Percentiles rank a stretch among this genome's conserved stretches.
phyloP scores from a whole-genome alignment of 495 filamentous ascomycete species.

The Talaromyces adpressus region DNA sequence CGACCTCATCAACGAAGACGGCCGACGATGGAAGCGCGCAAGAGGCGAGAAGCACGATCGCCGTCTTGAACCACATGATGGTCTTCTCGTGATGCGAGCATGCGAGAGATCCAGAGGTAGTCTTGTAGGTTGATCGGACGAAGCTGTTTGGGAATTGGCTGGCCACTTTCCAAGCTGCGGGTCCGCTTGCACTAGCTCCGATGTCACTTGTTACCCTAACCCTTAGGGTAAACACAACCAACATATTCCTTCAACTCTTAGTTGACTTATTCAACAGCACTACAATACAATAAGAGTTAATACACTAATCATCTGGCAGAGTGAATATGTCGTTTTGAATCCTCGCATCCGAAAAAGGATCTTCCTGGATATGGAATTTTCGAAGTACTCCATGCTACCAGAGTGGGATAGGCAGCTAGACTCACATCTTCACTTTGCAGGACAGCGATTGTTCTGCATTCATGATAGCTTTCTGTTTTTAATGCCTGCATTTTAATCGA shows the following conservation, averaged over 20 bases:
- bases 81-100: constrained; percentile 21
- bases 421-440: neutral
- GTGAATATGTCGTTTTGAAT: neutral
- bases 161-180: constrained; percentile 35
- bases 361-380: neutral
- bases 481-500: no score
- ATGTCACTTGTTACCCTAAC: neutral
- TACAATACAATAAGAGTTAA: neutral
- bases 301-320: neutral
- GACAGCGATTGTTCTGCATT: no score
- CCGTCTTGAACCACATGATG: constrained; percentile 41
- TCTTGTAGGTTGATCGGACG: neutral
- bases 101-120: constrained; percentile 15
- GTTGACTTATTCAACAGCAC: neutral
- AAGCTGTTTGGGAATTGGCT: constrained; percentile 44
- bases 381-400: neutral
- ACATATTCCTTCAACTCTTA: neutral
- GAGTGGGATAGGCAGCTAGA: neutral
- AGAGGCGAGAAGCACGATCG: constrained; percentile 30
- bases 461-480: no score
- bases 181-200: constrained; percentile 6
- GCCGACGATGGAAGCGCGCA: constrained; percentile 43
- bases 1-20: constrained; percentile 86
- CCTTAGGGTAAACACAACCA: neutral
- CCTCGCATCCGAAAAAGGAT: neutral